These are phyloP conservation scores for Chlamydomonas sphaeroides DNA, from an alignment of 139 green algal genomes.

Conservation along the genomic window DNA sequence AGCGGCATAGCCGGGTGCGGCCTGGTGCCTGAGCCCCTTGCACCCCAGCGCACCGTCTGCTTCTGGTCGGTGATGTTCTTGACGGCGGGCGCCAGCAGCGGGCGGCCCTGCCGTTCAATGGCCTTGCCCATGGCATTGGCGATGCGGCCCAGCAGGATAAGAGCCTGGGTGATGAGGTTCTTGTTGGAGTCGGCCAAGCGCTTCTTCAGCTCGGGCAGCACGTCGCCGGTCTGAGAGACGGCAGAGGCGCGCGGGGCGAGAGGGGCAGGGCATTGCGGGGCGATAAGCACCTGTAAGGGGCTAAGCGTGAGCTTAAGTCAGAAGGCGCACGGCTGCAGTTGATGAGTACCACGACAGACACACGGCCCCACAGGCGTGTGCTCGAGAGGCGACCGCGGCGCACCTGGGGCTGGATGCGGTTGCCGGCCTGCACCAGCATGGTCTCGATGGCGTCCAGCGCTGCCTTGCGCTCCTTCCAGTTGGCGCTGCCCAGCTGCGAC, in stretches of 20 bases:
- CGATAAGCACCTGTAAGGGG: no score
- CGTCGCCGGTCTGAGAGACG: conserved; percentile 70
- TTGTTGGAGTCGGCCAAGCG: conserved; percentile 93
- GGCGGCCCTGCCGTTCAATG: conserved; percentile 69
- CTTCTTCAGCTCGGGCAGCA: conserved; percentile 85
- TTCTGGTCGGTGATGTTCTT: conserved; percentile 92
- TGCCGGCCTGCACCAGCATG: conserved; percentile 66
- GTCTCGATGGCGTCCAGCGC: conserved; percentile 85
- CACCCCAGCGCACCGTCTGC: conserved; percentile 71
- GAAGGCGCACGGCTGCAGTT: no score
- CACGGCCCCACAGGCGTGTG: no score
- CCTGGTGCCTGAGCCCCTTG: no score
- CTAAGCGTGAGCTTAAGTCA: no score
- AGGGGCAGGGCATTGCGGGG: no score
- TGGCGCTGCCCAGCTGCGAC: conserved; percentile 47
- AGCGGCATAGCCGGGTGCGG: no score
- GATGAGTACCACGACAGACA: no score
- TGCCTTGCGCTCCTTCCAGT: conserved; percentile 96
- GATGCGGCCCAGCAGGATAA: conserved; percentile 82
- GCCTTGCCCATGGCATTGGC: conserved; percentile 80
- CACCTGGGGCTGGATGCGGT: conserved; percentile 66
- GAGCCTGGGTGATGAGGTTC: conserved; percentile 79
- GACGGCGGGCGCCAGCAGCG: conserved; percentile 72
- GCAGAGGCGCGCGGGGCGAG: no score
- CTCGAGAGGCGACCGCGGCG: no score